Conservation (phyloP, 2,329 filamentous ascomycete genomes). For the Penicillium glabrum region DNA sequence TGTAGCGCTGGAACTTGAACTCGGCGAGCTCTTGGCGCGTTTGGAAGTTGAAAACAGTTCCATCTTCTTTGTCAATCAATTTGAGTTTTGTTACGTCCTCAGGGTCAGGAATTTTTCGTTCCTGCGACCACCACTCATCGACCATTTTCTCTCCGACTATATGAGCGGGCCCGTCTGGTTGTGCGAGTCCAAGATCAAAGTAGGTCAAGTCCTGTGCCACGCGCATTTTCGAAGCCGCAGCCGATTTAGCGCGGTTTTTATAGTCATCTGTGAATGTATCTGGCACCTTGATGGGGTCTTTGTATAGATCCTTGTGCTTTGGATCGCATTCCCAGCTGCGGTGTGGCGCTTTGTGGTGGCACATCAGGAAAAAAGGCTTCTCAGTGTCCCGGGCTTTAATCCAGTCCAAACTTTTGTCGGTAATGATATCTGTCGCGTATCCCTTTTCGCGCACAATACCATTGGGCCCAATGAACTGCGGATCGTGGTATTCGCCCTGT, state of each 20-base stretch:
- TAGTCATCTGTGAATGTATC: constrained; percentile 57
- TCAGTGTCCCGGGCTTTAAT: constrained; percentile 33
- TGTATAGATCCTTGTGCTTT: constrained; percentile 52
- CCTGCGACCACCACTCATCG: constrained; percentile 20
- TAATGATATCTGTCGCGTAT: constrained; percentile 56
- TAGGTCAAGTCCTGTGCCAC: constrained; percentile 54
- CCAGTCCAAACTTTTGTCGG: constrained; percentile 50
- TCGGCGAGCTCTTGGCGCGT: constrained; percentile 45
- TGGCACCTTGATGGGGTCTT: constrained; percentile 47
- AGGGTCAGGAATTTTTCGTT: constrained; percentile 44
- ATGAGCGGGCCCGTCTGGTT: constrained; percentile 50
- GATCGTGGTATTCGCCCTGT: constrained; percentile 55
- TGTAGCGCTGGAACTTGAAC: constrained; percentile 59
- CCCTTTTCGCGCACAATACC: constrained; percentile 37
- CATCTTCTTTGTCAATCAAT: constrained; percentile 50
- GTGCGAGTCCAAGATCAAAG: constrained; percentile 51
- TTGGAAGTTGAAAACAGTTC: constrained; percentile 48
- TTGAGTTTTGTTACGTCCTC: constrained; percentile 31
- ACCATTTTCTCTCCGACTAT: constrained; percentile 37
- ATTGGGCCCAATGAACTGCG: constrained; percentile 47
- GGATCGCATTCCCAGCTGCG: constrained; percentile 53
- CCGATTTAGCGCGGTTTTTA: constrained; percentile 53
- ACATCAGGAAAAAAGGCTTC: constrained; percentile 56
- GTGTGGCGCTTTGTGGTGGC: constrained; percentile 58
- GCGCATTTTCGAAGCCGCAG: constrained; percentile 52